These are phyloP conservation scores for Tolypocladium guangdongense DNA, from an alignment of 2,329 filamentous ascomycete genomes.

Conservation along the genomic window DNA sequence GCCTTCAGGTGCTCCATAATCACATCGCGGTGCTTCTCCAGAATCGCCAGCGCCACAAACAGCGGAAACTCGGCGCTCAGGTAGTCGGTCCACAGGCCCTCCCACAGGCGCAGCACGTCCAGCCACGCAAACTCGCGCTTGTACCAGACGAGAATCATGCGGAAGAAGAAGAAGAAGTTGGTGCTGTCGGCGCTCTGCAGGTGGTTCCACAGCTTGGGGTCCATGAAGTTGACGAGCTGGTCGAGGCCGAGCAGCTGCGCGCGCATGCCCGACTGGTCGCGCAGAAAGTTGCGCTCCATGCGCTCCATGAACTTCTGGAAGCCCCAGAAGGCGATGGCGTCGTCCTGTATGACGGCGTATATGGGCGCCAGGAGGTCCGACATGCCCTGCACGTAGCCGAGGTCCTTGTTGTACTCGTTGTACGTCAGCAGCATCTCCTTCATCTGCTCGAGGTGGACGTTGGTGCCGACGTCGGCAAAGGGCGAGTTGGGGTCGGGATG, in stretches of 20 bases:
- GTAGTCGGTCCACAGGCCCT: conserved; percentile 88
- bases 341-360: conserved; percentile 95
- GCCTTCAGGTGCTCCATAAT: conserved; percentile 91
- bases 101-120: conserved; percentile 83
- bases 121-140: conserved; percentile 92
- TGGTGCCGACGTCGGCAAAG: conserved; percentile 86
- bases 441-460: conserved; percentile 96
- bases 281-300: conserved; percentile 94
- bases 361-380: conserved; percentile 91
- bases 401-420: conserved; percentile 91
- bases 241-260: conserved; percentile 83
- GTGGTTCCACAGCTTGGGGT: conserved; percentile 86
- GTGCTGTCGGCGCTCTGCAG: conserved; percentile 85
- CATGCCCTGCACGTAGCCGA: conserved; percentile 98
- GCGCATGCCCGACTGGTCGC: conserved; percentile 94
- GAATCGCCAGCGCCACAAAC: conserved; percentile 84
- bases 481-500: conserved; percentile 94
- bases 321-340: conserved; percentile 92
- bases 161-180: conserved; percentile 99
- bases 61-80: conserved; percentile 83
- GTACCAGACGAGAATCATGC: conserved; percentile 97
- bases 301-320: conserved; percentile 95
- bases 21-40: conserved; percentile 92
- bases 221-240: conserved; percentile 92
- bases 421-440: conserved; percentile 99